Evolutionary conservation across 139 green algal species (phyloP), one percentile per base, ranked within the genome.

Genomic region (Auxenochlorella pyrenoidosa): DNA sequence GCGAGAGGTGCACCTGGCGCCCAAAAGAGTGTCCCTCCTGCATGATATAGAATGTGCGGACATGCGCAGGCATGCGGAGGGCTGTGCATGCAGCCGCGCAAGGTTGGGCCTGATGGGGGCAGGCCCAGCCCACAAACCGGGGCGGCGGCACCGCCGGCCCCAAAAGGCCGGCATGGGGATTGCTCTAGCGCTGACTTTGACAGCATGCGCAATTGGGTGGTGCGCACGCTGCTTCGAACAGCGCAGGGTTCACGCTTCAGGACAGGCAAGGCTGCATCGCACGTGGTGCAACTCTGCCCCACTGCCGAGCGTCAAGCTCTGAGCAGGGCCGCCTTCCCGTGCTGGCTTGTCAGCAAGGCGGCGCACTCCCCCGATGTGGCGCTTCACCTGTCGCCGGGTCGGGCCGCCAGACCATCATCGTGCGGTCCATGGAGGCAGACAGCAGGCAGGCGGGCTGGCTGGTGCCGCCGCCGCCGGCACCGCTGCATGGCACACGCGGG

Each of bases 371-470:
- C 34, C 22, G 26, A 36, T 72, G 8, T 2, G 54, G 30, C 34
- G 30, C 77, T n/a, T 21, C 86, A 93, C 90, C 92, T 82, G 86
- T 87, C 6, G 79, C 60, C 32, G 76, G 60, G 58, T 98, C 95
- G 16, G 91, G 94, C 13, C 85, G 65, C 97, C 97, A 99, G 5
- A 99, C 58, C 87, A 97, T 94, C 95, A 99, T 98, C 40, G 95
- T 98, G 22, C 97, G 91, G 89, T 99, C 97, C 96, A 99, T 99
- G 28, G 95, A 98, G 8, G 95, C 92, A 0, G 95, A 96, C 70
- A 99, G 94, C 75, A 99, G 93, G 68, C 79, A 91, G 36, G 90
- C 79, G 32, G 82, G 73, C 13, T 54, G 76, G 58, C 63, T 68
- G 58, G 63, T 72, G 38, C n/a, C 40, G 19, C 80, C 41, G 60